Conservation (phyloP, 2,329 filamentous ascomycete species). For the Xylogone sp. region DNA sequence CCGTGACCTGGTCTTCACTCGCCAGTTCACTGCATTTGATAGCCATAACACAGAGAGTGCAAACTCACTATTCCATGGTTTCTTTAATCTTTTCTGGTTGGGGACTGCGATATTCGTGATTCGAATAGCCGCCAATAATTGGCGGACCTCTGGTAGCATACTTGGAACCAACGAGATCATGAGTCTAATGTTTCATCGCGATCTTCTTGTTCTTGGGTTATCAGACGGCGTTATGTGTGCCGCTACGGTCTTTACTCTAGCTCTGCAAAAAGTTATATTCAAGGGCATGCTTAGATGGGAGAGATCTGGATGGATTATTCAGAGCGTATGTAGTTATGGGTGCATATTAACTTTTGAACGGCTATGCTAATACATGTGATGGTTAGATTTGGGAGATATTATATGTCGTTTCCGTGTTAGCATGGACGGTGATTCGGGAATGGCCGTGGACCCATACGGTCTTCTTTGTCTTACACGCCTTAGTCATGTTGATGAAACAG, state of each 20-base stretch:
- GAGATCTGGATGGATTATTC: slow-evolving; percentile 66
- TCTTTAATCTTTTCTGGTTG: slow-evolving; percentile 78
- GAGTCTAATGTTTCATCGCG: slow-evolving; percentile 59
- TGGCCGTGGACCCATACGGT: slow-evolving; percentile 85
- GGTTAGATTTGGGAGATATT: slow-evolving; percentile 62
- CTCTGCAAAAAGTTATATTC: slow-evolving; percentile 59
- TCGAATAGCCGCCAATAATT: slow-evolving; percentile 66
- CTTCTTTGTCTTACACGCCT: slow-evolving; percentile 69
- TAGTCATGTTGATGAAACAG: slow-evolving; percentile 81
- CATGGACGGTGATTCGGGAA: slow-evolving; percentile 64
- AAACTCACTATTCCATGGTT: slow-evolving; percentile 72
- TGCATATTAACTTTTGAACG: not conserved
- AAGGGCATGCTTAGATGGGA: slow-evolving; percentile 65
- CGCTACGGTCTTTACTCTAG: slow-evolving; percentile 60
- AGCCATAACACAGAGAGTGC: slow-evolving; percentile 61
- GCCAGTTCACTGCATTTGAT: slow-evolving; percentile 72
- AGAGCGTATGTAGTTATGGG: slow-evolving; percentile 47
- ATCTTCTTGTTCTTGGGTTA: slow-evolving; percentile 50
- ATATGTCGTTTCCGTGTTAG: slow-evolving; percentile 60
- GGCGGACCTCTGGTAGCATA: slow-evolving; percentile 61
- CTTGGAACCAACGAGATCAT: slow-evolving; percentile 71
- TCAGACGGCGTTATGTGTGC: slow-evolving; percentile 69
- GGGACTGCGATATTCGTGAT: slow-evolving; percentile 62
- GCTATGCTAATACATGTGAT: not conserved
- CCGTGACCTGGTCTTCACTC: slow-evolving; percentile 63